A percentile compares a stretch with the other conserved stretches of the same genome.
Evolutionary conservation across 2,329 filamentous ascomycete genomes (phyloP).

Genomic region (Rutstroemia sydowiana): DNA sequence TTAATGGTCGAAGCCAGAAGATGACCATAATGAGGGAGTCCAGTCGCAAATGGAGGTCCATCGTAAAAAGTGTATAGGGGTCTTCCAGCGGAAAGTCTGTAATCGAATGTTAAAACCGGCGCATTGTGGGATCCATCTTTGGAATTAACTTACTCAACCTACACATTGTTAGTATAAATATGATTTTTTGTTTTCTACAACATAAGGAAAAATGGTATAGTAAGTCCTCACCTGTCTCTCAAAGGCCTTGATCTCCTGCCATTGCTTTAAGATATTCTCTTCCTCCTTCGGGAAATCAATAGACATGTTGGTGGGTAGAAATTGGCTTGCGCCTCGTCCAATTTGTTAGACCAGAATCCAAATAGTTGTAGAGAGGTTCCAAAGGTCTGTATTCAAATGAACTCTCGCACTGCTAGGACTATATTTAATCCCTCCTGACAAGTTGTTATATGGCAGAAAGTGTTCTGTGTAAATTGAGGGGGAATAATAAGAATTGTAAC

Average conservation of each 20-base stretch:
- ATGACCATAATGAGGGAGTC: conserved; percentile 58
- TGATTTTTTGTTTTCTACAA: neutral
- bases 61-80: conserved; percentile 93
- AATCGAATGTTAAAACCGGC: neutral
- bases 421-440: too few relatives aligned
- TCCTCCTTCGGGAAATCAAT: conserved; percentile 93
- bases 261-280: conserved; percentile 73
- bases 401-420: too few relatives aligned
- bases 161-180: neutral
- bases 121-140: neutral
- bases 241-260: conserved; percentile 91
- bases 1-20: conserved; percentile 89
- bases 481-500: too few relatives aligned
- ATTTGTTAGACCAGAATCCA: too few relatives aligned
- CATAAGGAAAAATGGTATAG: neutral
- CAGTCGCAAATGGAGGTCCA: conserved; percentile 74
- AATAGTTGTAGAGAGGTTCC: too few relatives aligned
- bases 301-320: conserved; percentile 49
- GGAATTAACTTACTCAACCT: conserved; percentile 1
- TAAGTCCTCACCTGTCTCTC: conserved; percentile 62
- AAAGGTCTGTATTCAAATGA: too few relatives aligned
- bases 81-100: conserved; percentile 64
- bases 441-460: too few relatives aligned
- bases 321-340: neutral
- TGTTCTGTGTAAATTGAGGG: too few relatives aligned